Base-by-base conservation (phyloP, 2,329 filamentous ascomycete species). In the Fusarium sp. region DNA sequence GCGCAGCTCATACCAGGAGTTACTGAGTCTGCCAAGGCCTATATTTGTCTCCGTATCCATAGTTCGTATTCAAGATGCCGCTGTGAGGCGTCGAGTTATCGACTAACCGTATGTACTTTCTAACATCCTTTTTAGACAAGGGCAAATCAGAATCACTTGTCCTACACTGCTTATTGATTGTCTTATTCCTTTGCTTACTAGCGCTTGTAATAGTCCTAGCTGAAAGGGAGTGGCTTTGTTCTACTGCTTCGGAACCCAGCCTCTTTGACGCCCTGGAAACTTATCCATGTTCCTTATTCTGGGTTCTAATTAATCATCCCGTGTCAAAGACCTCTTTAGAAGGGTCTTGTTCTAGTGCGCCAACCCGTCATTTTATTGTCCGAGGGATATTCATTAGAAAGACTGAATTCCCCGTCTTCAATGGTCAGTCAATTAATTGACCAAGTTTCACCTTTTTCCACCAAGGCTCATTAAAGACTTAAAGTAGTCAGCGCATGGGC, bases 381-480 rank as follows among this genome's bases (percentile, higher is more conserved):
- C 58, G 58, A 55, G 48, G 38, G 64, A 68, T 69, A 48, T 69
- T 69, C 65, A 69, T 65, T 60, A 41, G 12, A 18, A 44, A 13
- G 34, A 32, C 22, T 16, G 30, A 43, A 20, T 13, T 65, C 16
- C 25, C 44, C 30, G 32, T 48, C 25, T 61, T 46, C 40, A 51
- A 40, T 65, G 59, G 49, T 43, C 22, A 18, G 43, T 22, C 24
- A 18, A 18, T 46, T 48, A 34, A 51, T 27, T 44, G 25, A 22
- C 12, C 48, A 32, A 30, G 63, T 68, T 67, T 68, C 65, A 68
- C 40, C 43, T 58, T 34, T 53, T 41, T 11, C 34, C 30, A 29
- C 63, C 41, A 41, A n/a, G 16, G 27, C n/a, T 56, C 60, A 69
- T 65, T 38, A 38, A 38, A n/a, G 34, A 38, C 34, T 63, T 61